phyloP scores from a whole-genome alignment of 768 basidiomycete species.

The Candolleomyces eurysporus region DNA sequence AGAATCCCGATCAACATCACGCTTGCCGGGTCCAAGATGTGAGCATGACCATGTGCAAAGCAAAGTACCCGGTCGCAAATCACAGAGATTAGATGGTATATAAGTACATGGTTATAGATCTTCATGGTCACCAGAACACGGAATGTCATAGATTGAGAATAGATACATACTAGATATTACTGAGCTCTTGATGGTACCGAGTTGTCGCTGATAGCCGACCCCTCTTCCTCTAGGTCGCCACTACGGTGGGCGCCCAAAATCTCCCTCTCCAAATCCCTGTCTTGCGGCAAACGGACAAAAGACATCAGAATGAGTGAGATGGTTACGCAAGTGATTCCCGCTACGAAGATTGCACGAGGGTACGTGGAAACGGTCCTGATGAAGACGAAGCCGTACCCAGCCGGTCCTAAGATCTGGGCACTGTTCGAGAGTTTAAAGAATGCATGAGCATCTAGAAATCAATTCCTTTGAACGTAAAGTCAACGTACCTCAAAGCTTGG shows the following conservation, averaged over 20 bases:
- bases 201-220: not conserved
- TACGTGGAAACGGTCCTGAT: slow-evolving; percentile 66
- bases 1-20: no score
- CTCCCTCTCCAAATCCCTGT: slow-evolving; percentile 6
- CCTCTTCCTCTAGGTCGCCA: not conserved
- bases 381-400: slow-evolving; percentile 71
- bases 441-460: not conserved
- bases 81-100: no score
- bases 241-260: not conserved
- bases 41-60: no score
- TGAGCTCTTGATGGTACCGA: not conserved
- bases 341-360: slow-evolving; percentile 68
- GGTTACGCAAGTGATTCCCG: slow-evolving; percentile 40
- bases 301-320: slow-evolving; percentile 44
- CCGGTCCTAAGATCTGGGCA: slow-evolving; percentile 67
- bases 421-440: slow-evolving; percentile 29
- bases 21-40: no score
- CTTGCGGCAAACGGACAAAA: slow-evolving; percentile 43
- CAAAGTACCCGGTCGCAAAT: no score
- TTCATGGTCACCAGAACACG: no score
- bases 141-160: no score
- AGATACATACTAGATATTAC: no score
- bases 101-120: no score
- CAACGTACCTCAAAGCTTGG: slow-evolving; percentile 58
- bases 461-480: not conserved